Evolutionary conservation across 1,139 yeast genomes (phyloP).

Genomic region (Debaryomyces udenii): DNA sequence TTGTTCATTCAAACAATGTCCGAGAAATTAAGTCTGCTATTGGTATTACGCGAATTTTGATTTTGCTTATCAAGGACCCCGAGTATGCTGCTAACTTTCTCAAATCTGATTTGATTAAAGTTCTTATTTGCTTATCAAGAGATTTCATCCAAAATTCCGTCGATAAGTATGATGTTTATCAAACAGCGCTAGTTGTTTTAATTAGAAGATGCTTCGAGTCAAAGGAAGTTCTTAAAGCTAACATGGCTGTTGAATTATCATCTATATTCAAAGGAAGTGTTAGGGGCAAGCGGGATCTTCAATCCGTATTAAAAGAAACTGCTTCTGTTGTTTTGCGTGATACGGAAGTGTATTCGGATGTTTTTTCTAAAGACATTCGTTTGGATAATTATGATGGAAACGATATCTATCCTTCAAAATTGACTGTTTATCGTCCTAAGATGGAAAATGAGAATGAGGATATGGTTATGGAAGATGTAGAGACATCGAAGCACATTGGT

Average conservation of each 20-base stretch:
- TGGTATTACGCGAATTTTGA: constrained; percentile 54
- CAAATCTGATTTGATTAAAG: constrained; percentile 38
- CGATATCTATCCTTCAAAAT: constrained; percentile 19
- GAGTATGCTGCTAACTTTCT: constrained; percentile 42
- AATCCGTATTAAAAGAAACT: constrained; percentile 55
- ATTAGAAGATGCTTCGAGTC: constrained; percentile 75
- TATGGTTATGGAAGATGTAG: constrained; percentile 37
- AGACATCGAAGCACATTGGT: constrained; percentile 16
- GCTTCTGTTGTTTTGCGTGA: constrained; percentile 61
- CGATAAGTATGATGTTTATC: constrained; percentile 16
- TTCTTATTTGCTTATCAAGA: constrained; percentile 20
- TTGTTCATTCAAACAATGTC: constrained; percentile 44
- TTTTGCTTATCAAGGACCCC: constrained; percentile 54
- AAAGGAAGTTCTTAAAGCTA: constrained; percentile 47
- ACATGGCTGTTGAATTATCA: constrained; percentile 53
- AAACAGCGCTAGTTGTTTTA: constrained; percentile 38
- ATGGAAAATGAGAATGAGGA: constrained; percentile 26
- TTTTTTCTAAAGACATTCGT: constrained; percentile 51
- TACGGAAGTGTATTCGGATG: constrained; percentile 57
- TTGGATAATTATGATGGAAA: constrained; percentile 50
- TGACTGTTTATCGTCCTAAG: constrained; percentile 22
- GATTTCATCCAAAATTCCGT: constrained; percentile 13
- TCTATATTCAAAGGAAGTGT: constrained; percentile 33
- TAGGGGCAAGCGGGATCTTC: constrained; percentile 48
- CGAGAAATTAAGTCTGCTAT: constrained; percentile 50